A percentile compares a stretch with the other conserved stretches of the same genome.
Evolutionary conservation across 257 asterid species (phyloP).

Genomic region (Nicotiana obtusifolia): DNA sequence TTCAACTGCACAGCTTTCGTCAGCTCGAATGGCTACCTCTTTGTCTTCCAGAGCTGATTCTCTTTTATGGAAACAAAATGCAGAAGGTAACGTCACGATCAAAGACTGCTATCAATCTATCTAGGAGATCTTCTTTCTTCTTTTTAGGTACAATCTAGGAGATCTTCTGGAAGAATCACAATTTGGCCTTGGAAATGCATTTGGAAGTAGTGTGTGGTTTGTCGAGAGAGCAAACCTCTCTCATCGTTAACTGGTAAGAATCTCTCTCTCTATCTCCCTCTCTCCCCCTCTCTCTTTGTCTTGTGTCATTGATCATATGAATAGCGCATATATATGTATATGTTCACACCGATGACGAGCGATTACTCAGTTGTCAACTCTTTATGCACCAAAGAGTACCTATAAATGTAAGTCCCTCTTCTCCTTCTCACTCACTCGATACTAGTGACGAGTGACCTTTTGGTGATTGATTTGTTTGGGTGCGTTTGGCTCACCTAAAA

Average conservation of each 20-base stretch:
- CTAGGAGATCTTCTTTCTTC: not conserved
- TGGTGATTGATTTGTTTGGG: not conserved
- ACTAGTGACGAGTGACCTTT: not conserved
- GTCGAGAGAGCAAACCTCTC: no score
- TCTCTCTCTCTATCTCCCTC: no score
- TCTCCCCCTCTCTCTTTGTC: no score
- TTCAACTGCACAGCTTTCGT: not conserved
- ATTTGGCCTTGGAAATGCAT: not conserved
- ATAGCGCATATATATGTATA: no score
- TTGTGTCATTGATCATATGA: no score
- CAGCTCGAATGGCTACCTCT: not conserved
- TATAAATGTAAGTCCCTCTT: not conserved
- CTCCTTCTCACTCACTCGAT: not conserved
- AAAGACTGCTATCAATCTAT: not conserved
- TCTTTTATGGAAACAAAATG: not conserved
- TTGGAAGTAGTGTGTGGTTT: not conserved
- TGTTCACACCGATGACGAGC: not conserved
- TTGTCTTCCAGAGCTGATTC: not conserved
- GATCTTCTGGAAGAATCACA: not conserved
- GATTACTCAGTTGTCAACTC: not conserved
- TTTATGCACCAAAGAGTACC: not conserved
- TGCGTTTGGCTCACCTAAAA: not conserved
- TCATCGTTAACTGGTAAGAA: no score
- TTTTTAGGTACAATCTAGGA: not conserved
- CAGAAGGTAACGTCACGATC: not conserved